These are phyloP conservation scores for Mucor sp. DNA, from an alignment of 371 early-diverging fungal species.

Conservation along the genomic window DNA sequence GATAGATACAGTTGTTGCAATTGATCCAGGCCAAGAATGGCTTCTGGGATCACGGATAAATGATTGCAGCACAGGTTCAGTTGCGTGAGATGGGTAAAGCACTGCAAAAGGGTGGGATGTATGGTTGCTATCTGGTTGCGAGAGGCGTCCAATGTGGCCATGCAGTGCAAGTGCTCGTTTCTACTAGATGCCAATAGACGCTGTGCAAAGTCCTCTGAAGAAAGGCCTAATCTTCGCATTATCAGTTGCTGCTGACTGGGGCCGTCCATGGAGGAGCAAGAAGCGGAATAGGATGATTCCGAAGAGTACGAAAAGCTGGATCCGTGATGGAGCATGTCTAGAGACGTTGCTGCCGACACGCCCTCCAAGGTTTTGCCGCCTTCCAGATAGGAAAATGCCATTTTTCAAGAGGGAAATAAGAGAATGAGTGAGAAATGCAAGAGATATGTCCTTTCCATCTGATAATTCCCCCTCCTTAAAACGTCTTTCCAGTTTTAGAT, in stretches of 20 bases:
- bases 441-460: neutral
- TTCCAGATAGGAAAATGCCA: slow-evolving; percentile 4
- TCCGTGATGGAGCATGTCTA: neutral
- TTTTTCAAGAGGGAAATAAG: neutral
- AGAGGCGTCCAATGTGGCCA: slow-evolving; percentile 33
- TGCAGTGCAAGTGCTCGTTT: neutral
- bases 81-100: slow-evolving; percentile 26
- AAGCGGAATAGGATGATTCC: neutral
- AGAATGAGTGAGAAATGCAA: neutral
- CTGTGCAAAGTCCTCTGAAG: slow-evolving; percentile 6
- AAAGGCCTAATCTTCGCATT: neutral
- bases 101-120: slow-evolving; percentile 22
- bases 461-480: neutral
- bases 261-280: neutral
- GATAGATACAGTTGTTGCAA: slow-evolving; percentile 57
- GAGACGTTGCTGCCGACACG: neutral
- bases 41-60: slow-evolving; percentile 48
- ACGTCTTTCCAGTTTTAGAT: neutral
- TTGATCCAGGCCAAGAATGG: slow-evolving; percentile 46
- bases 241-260: neutral
- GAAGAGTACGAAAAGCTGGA: neutral
- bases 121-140: slow-evolving; percentile 42
- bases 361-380: slow-evolving; percentile 9
- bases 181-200: neutral
- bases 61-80: slow-evolving; percentile 61